Conservation (phyloP, 768 basidiomycete species). For the Dendrothele bispora region DNA sequence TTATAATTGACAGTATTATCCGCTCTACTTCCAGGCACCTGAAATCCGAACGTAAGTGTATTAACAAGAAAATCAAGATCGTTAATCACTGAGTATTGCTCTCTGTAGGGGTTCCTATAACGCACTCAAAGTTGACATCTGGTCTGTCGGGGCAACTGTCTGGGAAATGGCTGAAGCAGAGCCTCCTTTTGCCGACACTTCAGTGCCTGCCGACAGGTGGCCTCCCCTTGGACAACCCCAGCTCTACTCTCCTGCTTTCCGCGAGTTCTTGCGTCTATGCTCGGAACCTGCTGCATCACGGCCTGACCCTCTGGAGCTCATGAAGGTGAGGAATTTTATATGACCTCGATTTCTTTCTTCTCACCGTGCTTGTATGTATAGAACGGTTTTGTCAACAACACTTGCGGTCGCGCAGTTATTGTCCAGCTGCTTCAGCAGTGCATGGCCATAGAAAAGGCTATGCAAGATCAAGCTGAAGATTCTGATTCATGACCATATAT, state of each 20-base stretch:
- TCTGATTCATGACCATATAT: background rate
- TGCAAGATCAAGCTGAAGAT: too few relatives aligned
- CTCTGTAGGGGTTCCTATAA: conserved; percentile 62
- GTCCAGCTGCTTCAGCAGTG: conserved; percentile 67
- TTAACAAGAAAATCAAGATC: too few relatives aligned
- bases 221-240: conserved; percentile 60
- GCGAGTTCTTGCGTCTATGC: conserved; percentile 69
- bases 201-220: conserved; percentile 62
- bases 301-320: conserved; percentile 55
- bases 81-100: background rate
- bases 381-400: conserved; percentile 66
- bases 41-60: conserved; percentile 67
- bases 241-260: conserved; percentile 65
- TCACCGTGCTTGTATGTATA: conserved; percentile 30
- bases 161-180: conserved; percentile 80
- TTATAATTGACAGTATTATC: conserved; percentile 14
- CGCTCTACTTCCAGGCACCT: conserved; percentile 51
- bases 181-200: conserved; percentile 68
- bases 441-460: conserved; percentile 60
- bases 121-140: conserved; percentile 73
- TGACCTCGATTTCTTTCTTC: background rate
- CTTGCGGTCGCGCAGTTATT: conserved; percentile 68
- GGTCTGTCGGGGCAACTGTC: conserved; percentile 81
- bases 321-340: conserved; percentile 47
- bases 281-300: conserved; percentile 58